Base-by-base conservation (phyloP, 139 green algal genomes). In the Pseudopediastrum boryanum region DNA sequence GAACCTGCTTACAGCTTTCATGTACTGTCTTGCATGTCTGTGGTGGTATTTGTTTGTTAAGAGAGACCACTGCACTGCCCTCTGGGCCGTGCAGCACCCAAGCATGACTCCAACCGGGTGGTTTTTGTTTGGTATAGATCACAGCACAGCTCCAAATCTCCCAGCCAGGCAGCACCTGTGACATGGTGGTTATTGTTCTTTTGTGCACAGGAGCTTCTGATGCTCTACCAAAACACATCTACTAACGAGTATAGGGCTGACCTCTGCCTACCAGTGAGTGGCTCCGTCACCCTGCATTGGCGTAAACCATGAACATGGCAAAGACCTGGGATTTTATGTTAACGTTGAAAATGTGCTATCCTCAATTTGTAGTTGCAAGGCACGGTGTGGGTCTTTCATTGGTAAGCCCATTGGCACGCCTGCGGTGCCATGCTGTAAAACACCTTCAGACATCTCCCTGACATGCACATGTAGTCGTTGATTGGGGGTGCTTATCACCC, bases 181-280 rank as follows among this genome's bases (percentile, higher is more conserved):
- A 29, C 54, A 64, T 27, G 16, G 54, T 19, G 27, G 25, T 9
- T 62, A 25, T 62, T 62, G 8, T 25, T 62, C 25, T 9, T n/a
- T 62, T 69, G 61, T 21, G 12, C 19, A 12, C 46, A n/a, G 46
- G 13, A 12, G 46, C 46, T 56, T 12, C 46, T 56, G 46, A 12
- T 64, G 54, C 35, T 2, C 0, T 36, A 61, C 25, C 23, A 61
- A 23, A 61, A 61, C 23, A 61, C 1, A 25, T 23, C 23, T 29
- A 1, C 50, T 61, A 1, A 29, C 23, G 25, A 61, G 25, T 1
- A 56, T 56, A n/a, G 46, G 13, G 46, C 46, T 16, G 71, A 78
- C 38, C 71, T 78, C 23, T 68, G 71, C 52, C 25, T 78, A 13
- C 71, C 71, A 25, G 71, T 78, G 52, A 78, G 71, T 42, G n/a